Conservation (phyloP, 306 rosid genomes). For the Luffa acutangula region DNA sequence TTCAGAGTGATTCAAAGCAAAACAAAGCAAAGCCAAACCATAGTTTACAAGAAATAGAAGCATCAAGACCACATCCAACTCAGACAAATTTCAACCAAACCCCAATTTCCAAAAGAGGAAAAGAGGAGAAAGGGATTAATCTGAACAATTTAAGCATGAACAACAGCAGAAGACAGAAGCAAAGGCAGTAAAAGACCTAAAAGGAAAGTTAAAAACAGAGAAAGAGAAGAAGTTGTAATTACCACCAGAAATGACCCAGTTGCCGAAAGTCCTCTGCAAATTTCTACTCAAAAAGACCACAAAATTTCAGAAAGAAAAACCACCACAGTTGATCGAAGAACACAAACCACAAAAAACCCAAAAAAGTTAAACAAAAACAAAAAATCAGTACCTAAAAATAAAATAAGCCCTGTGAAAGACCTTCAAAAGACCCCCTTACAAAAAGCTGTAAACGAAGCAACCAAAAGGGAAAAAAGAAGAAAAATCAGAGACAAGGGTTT, state of each 20-base stretch:
- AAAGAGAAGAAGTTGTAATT: background rate
- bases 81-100: slow-evolving; percentile 3
- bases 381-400: background rate
- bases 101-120: background rate
- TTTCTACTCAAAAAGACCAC: background rate
- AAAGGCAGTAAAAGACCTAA: background rate
- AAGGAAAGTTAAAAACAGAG: background rate
- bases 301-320: background rate
- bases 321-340: background rate
- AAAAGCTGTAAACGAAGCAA: background rate
- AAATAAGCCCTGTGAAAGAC: background rate
- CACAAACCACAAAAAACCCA: background rate
- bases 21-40: background rate
- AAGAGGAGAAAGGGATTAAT: background rate
- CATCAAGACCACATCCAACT: background rate
- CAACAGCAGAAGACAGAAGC: background rate
- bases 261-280: slow-evolving; percentile 1
- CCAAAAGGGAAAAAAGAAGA: background rate
- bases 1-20: background rate
- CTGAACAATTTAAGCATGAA: background rate
- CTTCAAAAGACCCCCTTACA: background rate
- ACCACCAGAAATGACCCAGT: background rate
- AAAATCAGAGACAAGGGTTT: slow-evolving; percentile 6
- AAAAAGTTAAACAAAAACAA: background rate
- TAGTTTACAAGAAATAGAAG: background rate